phyloP scores from a whole-genome alignment of 441 rosid genomes.

The Melastoma candidum region DNA sequence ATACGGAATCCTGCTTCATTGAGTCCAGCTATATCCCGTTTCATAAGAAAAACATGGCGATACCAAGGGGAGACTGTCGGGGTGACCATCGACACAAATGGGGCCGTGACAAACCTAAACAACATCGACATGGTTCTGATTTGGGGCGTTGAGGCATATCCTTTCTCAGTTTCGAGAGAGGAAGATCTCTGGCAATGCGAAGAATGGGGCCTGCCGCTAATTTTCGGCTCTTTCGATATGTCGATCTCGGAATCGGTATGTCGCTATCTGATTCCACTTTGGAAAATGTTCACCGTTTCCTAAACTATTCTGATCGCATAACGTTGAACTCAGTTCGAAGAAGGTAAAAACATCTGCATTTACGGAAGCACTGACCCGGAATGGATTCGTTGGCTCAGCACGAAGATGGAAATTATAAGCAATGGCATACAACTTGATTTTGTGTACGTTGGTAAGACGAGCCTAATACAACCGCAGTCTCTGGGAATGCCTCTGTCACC shows the following conservation, averaged over 20 bases:
- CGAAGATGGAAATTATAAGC: conserved; percentile 26
- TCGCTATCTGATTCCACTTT: background rate
- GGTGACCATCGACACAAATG: conserved; percentile 54
- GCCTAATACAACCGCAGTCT: conserved; percentile 20
- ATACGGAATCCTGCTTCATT: conserved; percentile 42
- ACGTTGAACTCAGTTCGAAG: conserved; percentile 40
- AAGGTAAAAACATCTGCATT: conserved; percentile 49
- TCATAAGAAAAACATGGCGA: conserved; percentile 47
- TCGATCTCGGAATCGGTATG: conserved; percentile 45
- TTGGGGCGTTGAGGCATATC: conserved; percentile 72
- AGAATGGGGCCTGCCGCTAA: conserved; percentile 39
- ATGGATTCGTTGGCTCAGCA: conserved; percentile 43
- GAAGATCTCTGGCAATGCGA: conserved; percentile 55
- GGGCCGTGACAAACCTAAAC: conserved; percentile 41
- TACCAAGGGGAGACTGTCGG: conserved; percentile 36
- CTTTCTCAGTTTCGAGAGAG: conserved; percentile 59
- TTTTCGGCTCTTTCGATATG: conserved; percentile 49
- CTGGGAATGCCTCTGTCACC: conserved; percentile 26
- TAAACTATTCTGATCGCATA: conserved; percentile 12
- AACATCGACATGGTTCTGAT: conserved; percentile 62
- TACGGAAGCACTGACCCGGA: conserved; percentile 43
- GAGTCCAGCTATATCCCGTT: conserved; percentile 34
- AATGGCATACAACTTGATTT: conserved; percentile 44
- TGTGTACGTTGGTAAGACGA: conserved; percentile 41
- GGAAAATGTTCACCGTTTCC: background rate